Evolutionary conservation across 2,329 filamentous ascomycete genomes (phyloP).

Genomic region (Hymenoscyphus linearis): DNA sequence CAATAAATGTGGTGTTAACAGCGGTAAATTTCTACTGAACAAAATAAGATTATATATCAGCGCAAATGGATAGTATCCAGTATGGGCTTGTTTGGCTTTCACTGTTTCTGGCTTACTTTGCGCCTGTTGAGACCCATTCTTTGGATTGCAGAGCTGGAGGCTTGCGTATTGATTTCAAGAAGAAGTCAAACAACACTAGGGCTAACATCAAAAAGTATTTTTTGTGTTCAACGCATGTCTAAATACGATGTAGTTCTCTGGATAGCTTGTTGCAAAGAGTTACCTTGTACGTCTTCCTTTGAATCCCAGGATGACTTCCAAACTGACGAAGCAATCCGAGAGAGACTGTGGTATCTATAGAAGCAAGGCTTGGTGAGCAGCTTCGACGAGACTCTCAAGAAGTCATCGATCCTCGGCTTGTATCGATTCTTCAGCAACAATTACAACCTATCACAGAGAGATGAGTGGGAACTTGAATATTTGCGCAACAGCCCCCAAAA

Average conservation of each 20-base stretch:
- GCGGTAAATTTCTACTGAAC: too few relatives aligned
- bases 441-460: neutral
- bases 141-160: too few relatives aligned
- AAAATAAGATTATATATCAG: too few relatives aligned
- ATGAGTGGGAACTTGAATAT: neutral
- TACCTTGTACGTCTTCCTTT: neutral
- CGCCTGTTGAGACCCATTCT: too few relatives aligned
- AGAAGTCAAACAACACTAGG: too few relatives aligned
- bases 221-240: neutral
- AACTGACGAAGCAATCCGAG: neutral
- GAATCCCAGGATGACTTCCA: neutral
- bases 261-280: neutral
- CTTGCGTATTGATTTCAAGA: too few relatives aligned
- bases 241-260: neutral
- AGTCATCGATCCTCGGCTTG: neutral
- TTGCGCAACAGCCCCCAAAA: neutral
- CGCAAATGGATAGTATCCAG: too few relatives aligned
- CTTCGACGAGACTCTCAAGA: neutral
- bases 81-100: too few relatives aligned
- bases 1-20: too few relatives aligned
- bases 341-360: neutral
- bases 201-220: too few relatives aligned
- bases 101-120: too few relatives aligned
- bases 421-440: neutral
- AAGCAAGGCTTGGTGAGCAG: neutral